Evolutionary conservation across 192 early-diverging fungal species (phyloP).

Genomic region (Cetraspora pellucida): DNA sequence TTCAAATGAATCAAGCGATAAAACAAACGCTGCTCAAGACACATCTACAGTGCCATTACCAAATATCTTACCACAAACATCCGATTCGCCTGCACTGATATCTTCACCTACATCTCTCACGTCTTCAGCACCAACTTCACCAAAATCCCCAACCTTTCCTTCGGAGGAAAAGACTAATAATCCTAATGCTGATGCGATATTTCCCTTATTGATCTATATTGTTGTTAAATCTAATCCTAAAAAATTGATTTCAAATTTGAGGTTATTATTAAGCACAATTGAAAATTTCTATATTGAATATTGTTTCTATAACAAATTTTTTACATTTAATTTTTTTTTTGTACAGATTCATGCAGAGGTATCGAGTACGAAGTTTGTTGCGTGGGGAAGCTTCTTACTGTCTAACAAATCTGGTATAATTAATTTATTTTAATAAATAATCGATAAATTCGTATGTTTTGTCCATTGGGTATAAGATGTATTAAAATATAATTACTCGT

Average conservation of each 20-base stretch:
- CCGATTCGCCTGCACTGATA: not conserved
- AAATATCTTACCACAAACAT: not conserved
- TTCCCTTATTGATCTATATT: slow-evolving; percentile 68
- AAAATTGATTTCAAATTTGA: slow-evolving; percentile 63
- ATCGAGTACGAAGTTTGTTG: slow-evolving; percentile 31
- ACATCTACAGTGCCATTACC: not conserved
- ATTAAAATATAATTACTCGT: not conserved
- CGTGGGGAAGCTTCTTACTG: slow-evolving; percentile 48
- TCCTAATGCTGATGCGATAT: slow-evolving; percentile 56
- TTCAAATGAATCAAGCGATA: not conserved
- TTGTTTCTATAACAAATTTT: not conserved
- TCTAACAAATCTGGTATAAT: slow-evolving; percentile 46
- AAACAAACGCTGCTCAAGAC: too few species aligned
- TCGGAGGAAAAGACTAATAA: not conserved
- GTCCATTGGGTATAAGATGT: not conserved
- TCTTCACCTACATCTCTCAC: not conserved
- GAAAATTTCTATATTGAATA: not conserved
- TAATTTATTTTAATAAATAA: not conserved
- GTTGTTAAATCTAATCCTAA: slow-evolving; percentile 67
- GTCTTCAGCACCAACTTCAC: not conserved
- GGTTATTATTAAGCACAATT: slow-evolving; percentile 31
- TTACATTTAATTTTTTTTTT: not conserved
- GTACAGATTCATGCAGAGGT: slow-evolving; percentile 42
- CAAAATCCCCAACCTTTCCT: not conserved
- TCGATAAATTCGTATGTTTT: not conserved